Conservation (phyloP, 805 yeast species). For the Myxozyma nipponensis region DNA sequence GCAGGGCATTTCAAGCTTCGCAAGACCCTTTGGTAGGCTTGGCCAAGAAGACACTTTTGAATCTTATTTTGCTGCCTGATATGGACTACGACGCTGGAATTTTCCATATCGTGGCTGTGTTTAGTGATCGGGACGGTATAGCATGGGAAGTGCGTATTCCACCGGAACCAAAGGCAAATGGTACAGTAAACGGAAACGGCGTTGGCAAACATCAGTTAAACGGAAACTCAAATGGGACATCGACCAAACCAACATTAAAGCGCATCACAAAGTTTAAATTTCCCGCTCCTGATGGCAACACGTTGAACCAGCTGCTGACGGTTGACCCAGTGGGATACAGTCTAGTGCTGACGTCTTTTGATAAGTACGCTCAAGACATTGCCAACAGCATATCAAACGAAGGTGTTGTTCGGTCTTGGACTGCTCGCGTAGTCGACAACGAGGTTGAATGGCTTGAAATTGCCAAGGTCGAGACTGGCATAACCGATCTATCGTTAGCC, state of each 20-base stretch:
- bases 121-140: slow-evolving; percentile 25
- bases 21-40: slow-evolving; percentile 1
- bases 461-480: slow-evolving; percentile 52
- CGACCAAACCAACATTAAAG: slow-evolving; percentile 1
- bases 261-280: slow-evolving; percentile 25
- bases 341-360: slow-evolving; percentile 38
- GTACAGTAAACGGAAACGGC: background rate
- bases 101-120: slow-evolving; percentile 28
- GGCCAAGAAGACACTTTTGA: slow-evolving; percentile 14
- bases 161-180: background rate
- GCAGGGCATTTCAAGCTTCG: slow-evolving; percentile 15
- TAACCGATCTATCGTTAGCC: slow-evolving; percentile 49
- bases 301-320: slow-evolving; percentile 34
- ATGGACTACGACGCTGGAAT: background rate
- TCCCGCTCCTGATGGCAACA: slow-evolving; percentile 35
- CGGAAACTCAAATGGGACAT: background rate
- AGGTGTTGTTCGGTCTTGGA: slow-evolving; percentile 51
- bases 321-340: slow-evolving; percentile 67
- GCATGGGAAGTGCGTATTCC: slow-evolving; percentile 28
- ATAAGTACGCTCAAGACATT: slow-evolving; percentile 43
- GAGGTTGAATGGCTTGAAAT: slow-evolving; percentile 53
- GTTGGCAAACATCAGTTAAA: background rate
- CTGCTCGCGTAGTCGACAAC: slow-evolving; percentile 36
- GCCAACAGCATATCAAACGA: slow-evolving; percentile 54
- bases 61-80: slow-evolving; percentile 41